Evolutionary conservation across 2,329 filamentous ascomycete genomes (phyloP).

Genomic region (Triangularia verruculosa): DNA sequence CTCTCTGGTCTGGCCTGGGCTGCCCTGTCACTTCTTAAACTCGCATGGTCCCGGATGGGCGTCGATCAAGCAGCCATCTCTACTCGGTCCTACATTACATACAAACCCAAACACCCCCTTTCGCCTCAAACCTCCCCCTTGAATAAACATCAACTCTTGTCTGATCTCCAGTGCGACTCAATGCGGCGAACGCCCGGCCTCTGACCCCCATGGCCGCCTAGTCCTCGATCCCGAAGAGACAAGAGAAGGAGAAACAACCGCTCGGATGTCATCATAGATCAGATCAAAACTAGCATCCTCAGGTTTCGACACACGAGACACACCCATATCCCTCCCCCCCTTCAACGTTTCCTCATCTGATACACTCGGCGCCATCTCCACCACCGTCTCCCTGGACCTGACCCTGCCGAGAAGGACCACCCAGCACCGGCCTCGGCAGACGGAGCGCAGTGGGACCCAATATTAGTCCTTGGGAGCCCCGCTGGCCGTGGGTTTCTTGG

Average conservation of each 20-base stretch:
- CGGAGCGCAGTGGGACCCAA: conserved; percentile 22
- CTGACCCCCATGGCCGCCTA: conserved; percentile 25
- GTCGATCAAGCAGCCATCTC: conserved; percentile 35
- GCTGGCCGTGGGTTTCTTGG: conserved; percentile 23
- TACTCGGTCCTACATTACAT: conserved; percentile 31
- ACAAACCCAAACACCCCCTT: conserved; percentile 34
- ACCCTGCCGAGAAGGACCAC: conserved; percentile 17
- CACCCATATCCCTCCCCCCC: conserved; percentile 18
- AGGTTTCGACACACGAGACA: conserved; percentile 40
- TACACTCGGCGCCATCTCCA: conserved; percentile 40
- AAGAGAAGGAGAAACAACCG: conserved; percentile 21
- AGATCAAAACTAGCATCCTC: conserved; percentile 42
- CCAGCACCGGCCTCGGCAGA: conserved; percentile 12
- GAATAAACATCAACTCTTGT: conserved; percentile 26
- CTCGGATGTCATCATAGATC: conserved; percentile 56
- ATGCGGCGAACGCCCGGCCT: conserved; percentile 25
- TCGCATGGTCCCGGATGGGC: conserved; percentile 39
- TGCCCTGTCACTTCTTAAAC: conserved; percentile 43
- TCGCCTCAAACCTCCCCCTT: conserved; percentile 37
- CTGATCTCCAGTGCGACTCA: conserved; percentile 32
- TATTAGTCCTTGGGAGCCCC: conserved; percentile 32
- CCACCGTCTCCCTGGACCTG: conserved; percentile 22
- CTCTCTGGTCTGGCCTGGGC: conserved; percentile 16
- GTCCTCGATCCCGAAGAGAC: conserved; percentile 19
- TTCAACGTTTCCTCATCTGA: conserved; percentile 38